Conservation (phyloP, 1,139 yeast genomes). For the Magnusiomyces ingens region DNA sequence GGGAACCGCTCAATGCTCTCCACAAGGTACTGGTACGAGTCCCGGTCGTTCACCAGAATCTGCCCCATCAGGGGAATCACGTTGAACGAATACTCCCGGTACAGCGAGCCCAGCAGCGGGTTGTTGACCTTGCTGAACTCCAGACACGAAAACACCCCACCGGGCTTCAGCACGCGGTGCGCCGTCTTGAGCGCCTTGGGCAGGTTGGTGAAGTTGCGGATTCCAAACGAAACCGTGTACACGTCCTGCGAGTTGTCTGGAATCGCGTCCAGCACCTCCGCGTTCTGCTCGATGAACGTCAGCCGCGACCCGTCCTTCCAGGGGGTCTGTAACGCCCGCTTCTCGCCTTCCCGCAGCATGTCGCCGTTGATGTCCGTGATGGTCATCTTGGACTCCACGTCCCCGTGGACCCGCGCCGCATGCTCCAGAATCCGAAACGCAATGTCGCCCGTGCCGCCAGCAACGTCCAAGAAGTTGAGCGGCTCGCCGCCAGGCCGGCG, state of each 20-base stretch:
- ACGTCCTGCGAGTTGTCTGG: conserved; percentile 87
- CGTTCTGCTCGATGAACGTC: conserved; percentile 80
- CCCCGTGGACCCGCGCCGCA: conserved; percentile 74
- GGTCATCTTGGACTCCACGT: conserved; percentile 71
- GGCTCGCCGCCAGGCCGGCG: conserved; percentile 85
- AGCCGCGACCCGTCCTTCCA: conserved; percentile 53
- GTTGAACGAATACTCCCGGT: conserved; percentile 84
- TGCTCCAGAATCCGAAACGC: conserved; percentile 93
- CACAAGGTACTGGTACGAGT: conserved; percentile 89
- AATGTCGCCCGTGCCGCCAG: conserved; percentile 98
- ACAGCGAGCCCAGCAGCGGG: conserved; percentile 62
- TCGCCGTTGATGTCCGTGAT: conserved; percentile 93
- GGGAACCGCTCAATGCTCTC: conserved; percentile 93
- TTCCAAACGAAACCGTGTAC: conserved; percentile 95
- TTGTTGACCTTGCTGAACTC: conserved; percentile 92
- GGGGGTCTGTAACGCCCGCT: conserved; percentile 48
- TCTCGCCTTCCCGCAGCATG: conserved; percentile 89
- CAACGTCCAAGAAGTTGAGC: conserved; percentile 85
- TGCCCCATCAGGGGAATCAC: conserved; percentile 93
- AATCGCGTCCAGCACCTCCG: conserved; percentile 79
- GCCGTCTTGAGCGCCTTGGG: conserved; percentile 93
- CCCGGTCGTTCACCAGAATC: conserved; percentile 87
- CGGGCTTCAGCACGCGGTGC: conserved; percentile 92
- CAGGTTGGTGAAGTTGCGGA: conserved; percentile 89
- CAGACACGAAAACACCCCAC: conserved; percentile 95